Evolutionary conservation across 192 early-diverging fungal genomes (phyloP).

Genomic region (Mortierella alpina): DNA sequence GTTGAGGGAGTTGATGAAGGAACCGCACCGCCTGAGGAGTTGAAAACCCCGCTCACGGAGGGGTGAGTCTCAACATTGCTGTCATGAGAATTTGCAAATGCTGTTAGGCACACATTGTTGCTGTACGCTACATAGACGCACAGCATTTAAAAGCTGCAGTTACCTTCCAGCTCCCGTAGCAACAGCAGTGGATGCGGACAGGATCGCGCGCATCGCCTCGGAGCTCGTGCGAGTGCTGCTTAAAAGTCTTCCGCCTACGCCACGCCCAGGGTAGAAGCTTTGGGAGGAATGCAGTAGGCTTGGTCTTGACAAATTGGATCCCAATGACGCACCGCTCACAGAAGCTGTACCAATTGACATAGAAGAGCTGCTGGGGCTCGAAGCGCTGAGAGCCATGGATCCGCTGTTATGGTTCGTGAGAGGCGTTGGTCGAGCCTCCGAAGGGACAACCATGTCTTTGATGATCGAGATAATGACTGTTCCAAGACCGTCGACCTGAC

Average conservation of each 20-base stretch:
- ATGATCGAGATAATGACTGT: conserved; percentile 65
- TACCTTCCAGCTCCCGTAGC: conserved; percentile 7
- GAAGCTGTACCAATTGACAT: not conserved
- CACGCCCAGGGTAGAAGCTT: conserved; percentile 28
- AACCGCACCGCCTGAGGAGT: not conserved
- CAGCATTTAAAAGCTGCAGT: not conserved
- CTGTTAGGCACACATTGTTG: no score
- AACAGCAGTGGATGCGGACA: conserved; percentile 8
- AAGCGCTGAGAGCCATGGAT: not conserved
- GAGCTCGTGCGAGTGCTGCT: conserved; percentile 21
- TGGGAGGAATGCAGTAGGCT: conserved; percentile 22
- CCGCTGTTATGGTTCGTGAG: not conserved
- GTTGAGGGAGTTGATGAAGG: no score
- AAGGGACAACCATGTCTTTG: conserved; percentile 56
- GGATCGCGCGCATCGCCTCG: conserved; percentile 32
- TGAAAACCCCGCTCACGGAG: no score
- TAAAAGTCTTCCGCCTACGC: not conserved
- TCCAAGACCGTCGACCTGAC: conserved; percentile 62
- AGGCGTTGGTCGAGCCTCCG: not conserved
- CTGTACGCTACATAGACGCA: no score
- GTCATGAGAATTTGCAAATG: no score
- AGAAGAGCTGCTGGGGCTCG: not conserved
- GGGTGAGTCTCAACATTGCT: no score
- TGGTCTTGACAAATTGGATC: not conserved
- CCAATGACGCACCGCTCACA: not conserved